A percentile compares a stretch with the other conserved stretches of the same genome.
These are phyloP conservation scores for Kodamaea fukazawae DNA, from an alignment of 805 yeast species.

Conservation along the genomic window DNA sequence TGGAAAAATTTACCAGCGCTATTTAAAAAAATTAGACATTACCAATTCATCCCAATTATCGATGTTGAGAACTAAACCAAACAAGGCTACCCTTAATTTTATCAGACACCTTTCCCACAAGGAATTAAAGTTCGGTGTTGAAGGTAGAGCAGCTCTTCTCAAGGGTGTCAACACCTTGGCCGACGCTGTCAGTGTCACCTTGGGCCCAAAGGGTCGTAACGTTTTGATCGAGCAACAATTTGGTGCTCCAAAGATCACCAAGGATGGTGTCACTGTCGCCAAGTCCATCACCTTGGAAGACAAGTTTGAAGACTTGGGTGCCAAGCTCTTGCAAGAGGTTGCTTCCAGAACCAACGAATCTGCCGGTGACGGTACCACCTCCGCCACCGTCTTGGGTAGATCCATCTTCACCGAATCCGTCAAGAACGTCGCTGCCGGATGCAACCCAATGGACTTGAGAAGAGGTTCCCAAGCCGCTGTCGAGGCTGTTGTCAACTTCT, in stretches of 20 bases:
- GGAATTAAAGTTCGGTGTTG: conserved; percentile 94
- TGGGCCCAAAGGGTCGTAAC: conserved; percentile 98
- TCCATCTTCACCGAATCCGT: conserved; percentile 93
- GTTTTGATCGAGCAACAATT: conserved; percentile 95
- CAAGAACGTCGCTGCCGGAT: conserved; percentile 97
- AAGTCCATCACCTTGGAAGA: conserved; percentile 76
- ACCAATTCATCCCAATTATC: background rate
- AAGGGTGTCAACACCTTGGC: conserved; percentile 94
- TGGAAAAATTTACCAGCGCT: conserved; percentile 12
- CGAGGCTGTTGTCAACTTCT: conserved; percentile 81
- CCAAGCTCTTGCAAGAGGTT: conserved; percentile 91
- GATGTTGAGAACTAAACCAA: conserved; percentile 51
- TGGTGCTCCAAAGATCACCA: conserved; percentile 97
- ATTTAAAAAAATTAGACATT: conserved; percentile 4
- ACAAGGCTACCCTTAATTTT: conserved; percentile 37
- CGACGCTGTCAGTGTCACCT: conserved; percentile 92
- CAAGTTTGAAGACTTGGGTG: conserved; percentile 95
- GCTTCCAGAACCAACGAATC: conserved; percentile 95
- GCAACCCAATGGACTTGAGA: conserved; percentile 98
- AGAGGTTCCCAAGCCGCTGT: conserved; percentile 97
- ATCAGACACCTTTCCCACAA: conserved; percentile 68
- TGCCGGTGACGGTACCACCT: conserved; percentile 99
- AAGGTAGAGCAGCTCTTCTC: conserved; percentile 91
- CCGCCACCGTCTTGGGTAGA: conserved; percentile 95
- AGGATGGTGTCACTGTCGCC: conserved; percentile 98